Evolutionary conservation across 2,329 filamentous ascomycete species (phyloP), one percentile per base, ranked within the genome.

Genomic region (Zasmidium cellare): DNA sequence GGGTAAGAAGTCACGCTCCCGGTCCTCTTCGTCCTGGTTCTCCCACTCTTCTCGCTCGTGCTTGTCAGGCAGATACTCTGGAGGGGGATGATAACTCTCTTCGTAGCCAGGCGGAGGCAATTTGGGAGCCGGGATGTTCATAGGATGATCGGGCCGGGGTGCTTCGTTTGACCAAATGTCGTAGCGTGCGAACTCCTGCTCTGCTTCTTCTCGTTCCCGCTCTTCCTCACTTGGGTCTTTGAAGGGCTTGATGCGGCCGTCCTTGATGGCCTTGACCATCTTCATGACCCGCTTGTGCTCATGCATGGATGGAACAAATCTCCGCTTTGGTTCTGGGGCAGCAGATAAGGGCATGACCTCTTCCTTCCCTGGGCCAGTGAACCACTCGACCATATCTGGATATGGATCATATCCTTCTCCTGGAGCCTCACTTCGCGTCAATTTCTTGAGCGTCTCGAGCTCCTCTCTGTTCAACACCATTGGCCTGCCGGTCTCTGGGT

Each of bases 271-370:
- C 70, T 90, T 91, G 54, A 97, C 94, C 69, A 99, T 87, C 79
- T 99, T 97, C 86, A 97, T 96, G 52, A 99, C 86, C 57, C 92
- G 86, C 80, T 97, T 97, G 28, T 91, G 89, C 76, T 99, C 94
- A 74, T 99, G 91, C 76, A 97, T 97, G 48, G 93, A 97, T 6
- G 96, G 94, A 9, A 99, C 79, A 74, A 97, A 99, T 67, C 94
- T 87, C 63, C 94, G 85, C 79, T 99, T 99, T 1, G 94, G 94
- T 73, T 99, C 94, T 6, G 94, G 94, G 0, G 94, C 94, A 47
- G 92, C 88, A 72, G 91, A 97, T 57, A 99, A 76, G 14, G 94
- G 94, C 92, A 99, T 97, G 62, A 89, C 87, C 77, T 99, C 94
- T 52, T 73, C 69, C 69, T 91, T 87, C 63, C 90, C 88, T 68